Base-by-base conservation (phyloP, 1,284 basidiomycete genomes). In the Cryptococcus sp. region DNA sequence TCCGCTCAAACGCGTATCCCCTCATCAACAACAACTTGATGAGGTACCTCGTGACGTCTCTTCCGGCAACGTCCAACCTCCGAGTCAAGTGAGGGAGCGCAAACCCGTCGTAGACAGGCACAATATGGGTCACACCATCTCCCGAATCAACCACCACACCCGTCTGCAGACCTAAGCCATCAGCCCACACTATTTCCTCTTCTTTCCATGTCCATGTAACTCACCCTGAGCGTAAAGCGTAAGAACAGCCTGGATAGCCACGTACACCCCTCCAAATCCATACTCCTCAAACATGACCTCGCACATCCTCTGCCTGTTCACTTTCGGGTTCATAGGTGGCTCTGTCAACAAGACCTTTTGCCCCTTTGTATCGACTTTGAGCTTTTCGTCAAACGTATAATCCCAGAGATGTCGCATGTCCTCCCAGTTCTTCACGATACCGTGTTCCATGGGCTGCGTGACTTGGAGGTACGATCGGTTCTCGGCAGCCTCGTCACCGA, bases 281-380 rank as follows among this genome's bases (percentile, higher is more conserved):
- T 97, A 99, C 63, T 95, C 87, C 76, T 99, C 95, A 69, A 98
- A 97, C 94, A 99, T 98, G 69, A 97, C 90, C 74, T 98, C 85
- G 53, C 84, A 86, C 93, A 98, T 97, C 68, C 82, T 79, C 73
- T 93, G 85, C 62, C 95, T 77, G 74, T 98, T 98, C 58, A 76
- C 83, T 69, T 86, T 90, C 4, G 95, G 95, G 75, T 98, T 98
- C 94, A 98, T 97, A 36, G 94, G 95, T n/a, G 95, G 95, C 73
- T 99, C 95, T 1, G 95, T 98, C 60, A 99, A 79, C 50, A 99
- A 75, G 40, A 99, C 81, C 76, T 97, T 98, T 59, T 83, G 80
- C 1, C 91, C 95, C 40, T 78, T 78, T 22, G 93, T 85, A 68
- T 97, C 86, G 59, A 97, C 80, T 60, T 82, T 80, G 52, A 99